A percentile compares a stretch with the other conserved stretches of the same genome.
These are phyloP conservation scores for Tilletia indica DNA, from an alignment of 1,284 basidiomycete genomes.

Conservation along the genomic window DNA sequence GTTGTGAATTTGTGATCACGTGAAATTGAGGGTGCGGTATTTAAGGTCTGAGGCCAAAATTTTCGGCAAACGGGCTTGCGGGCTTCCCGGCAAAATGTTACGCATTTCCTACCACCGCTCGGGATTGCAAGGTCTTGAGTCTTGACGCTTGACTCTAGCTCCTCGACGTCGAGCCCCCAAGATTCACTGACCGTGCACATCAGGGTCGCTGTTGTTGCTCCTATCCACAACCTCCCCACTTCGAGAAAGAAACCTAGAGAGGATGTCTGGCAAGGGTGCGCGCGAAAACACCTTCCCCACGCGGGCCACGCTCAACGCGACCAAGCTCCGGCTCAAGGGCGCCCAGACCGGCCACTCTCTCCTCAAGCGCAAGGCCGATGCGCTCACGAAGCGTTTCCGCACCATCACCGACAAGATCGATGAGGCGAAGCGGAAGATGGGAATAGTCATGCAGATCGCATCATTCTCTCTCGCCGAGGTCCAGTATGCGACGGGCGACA, in stretches of 20 bases:
- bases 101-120: too few species aligned
- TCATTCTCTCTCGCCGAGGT: constrained; percentile 98
- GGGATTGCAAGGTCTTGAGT: too few species aligned
- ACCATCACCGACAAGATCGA: constrained; percentile 64
- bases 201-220: background rate
- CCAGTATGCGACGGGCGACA: constrained; percentile 88
- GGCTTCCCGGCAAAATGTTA: too few species aligned
- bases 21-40: too few species aligned
- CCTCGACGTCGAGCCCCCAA: background rate
- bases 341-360: constrained; percentile 97
- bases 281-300: constrained; percentile 86
- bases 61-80: too few species aligned
- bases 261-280: constrained; percentile 60
- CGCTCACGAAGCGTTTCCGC: constrained; percentile 85
- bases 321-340: constrained; percentile 87
- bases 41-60: too few species aligned
- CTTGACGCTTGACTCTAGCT: background rate
- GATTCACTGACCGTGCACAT: background rate
- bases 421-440: constrained; percentile 99
- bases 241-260: background rate
- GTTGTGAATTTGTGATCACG: too few species aligned
- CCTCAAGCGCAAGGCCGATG: constrained; percentile 95
- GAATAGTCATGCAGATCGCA: constrained; percentile 93
- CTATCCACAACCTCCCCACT: background rate
- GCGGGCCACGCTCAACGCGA: constrained; percentile 71